Conservation (phyloP, 208 protist species). For the Kentomonas sorsogonicus region DNA sequence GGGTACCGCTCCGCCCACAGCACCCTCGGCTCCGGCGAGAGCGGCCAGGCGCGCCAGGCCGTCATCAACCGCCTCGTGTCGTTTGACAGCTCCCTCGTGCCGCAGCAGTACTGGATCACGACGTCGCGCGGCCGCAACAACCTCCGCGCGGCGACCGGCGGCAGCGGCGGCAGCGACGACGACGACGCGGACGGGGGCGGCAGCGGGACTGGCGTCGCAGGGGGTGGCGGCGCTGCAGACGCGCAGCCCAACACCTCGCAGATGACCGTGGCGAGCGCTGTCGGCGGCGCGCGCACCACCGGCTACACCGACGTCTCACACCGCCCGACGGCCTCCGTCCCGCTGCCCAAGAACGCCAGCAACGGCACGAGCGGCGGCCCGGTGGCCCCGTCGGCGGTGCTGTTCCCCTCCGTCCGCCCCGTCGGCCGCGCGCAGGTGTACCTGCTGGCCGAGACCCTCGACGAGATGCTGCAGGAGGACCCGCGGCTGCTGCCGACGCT, state of each 20-base stretch:
- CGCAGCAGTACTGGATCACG: constrained; percentile 66
- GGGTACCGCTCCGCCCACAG: not conserved
- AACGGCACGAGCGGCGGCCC: too few relatives aligned
- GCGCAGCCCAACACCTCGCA: too few relatives aligned
- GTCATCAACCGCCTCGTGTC: constrained; percentile 46
- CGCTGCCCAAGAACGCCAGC: too few relatives aligned
- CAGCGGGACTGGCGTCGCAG: too few relatives aligned
- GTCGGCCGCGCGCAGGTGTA: constrained; percentile 80
- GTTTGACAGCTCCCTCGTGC: constrained; percentile 55
- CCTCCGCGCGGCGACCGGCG: not conserved
- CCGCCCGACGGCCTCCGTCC: too few relatives aligned
- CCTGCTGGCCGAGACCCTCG: constrained; percentile 69
- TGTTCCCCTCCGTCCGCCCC: constrained; percentile 63
- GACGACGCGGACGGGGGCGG: too few relatives aligned
- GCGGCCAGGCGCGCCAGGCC: constrained; percentile 23
- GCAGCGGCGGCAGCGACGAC: too few relatives aligned
- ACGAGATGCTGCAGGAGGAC: constrained; percentile 66
- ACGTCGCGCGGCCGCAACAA: constrained; percentile 1
- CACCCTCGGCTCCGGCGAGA: constrained; percentile 10
- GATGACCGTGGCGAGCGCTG: too few relatives aligned
- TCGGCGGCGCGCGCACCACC: too few relatives aligned
- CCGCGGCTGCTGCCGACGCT: constrained; percentile 42
- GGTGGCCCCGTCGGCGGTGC: constrained; percentile 9
- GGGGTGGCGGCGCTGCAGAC: too few relatives aligned
- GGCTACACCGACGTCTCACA: too few relatives aligned